These are phyloP conservation scores for Candida piceae DNA, from an alignment of 805 yeast species.

Conservation along the genomic window DNA sequence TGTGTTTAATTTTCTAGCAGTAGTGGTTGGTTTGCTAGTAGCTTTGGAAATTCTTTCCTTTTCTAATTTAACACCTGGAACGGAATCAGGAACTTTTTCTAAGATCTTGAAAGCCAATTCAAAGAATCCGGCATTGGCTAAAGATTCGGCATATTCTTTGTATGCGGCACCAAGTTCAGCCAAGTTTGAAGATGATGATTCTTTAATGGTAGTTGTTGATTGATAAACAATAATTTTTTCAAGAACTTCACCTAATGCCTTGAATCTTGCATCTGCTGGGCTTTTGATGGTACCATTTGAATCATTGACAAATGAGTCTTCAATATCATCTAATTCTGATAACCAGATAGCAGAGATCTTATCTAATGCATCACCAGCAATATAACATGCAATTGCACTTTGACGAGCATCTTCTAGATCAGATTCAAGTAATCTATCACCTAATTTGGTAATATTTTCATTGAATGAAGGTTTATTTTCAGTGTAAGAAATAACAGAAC, in stretches of 20 bases:
- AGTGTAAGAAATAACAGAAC: slow-evolving; percentile 56
- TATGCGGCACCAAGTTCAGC: slow-evolving; percentile 54
- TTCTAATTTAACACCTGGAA: slow-evolving; percentile 65
- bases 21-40: slow-evolving; percentile 26
- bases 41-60: slow-evolving; percentile 78
- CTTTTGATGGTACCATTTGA: slow-evolving; percentile 46
- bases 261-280: slow-evolving; percentile 78
- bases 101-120: slow-evolving; percentile 74
- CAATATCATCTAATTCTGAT: slow-evolving; percentile 50
- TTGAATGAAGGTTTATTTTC: slow-evolving; percentile 45
- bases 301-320: slow-evolving; percentile 38
- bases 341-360: slow-evolving; percentile 82
- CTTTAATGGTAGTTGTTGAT: slow-evolving; percentile 38
- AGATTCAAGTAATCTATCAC: slow-evolving; percentile 63
- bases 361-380: slow-evolving; percentile 77
- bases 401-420: slow-evolving; percentile 45
- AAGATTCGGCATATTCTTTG: slow-evolving; percentile 75
- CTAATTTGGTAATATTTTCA: slow-evolving; percentile 56
- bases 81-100: slow-evolving; percentile 64
- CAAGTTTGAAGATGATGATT: slow-evolving; percentile 39
- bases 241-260: slow-evolving; percentile 73
- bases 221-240: slow-evolving; percentile 79
- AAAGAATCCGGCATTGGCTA: slow-evolving; percentile 78
- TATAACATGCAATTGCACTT: slow-evolving; percentile 70
- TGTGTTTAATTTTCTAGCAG: slow-evolving; percentile 16